Base-by-base conservation (phyloP, 768 basidiomycete genomes). In the Suillus tomentosus region DNA sequence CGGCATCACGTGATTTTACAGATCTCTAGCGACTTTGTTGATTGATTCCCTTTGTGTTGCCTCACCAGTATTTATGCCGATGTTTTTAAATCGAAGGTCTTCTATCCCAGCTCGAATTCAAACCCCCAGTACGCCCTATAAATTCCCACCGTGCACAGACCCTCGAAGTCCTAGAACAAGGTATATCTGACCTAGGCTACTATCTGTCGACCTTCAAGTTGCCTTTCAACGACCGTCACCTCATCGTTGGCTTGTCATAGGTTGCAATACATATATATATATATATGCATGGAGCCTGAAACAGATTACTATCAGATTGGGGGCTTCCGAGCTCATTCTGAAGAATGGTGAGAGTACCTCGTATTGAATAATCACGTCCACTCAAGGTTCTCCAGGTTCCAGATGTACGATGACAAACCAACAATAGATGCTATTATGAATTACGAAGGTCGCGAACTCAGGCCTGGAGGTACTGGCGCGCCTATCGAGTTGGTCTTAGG, bases 401-500 rank as follows among this genome's bases (percentile, higher is more conserved):
- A 67, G 8, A 59, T 19, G 27, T 75, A 53, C 53, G 77, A 82
- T 62, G 78, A 83, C 45, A 80, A 77, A 62, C 71, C 68, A 5
- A 61, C 79, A 40, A 71, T 76, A 0, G 61, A 69, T 7, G 71
- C 70, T 2, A 68, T 84, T 17, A 69, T 69, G 1, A 67, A 71
- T 10, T 61, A 60, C 3, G 63, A 63, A 0, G 79, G 78, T 14
- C 76, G 74, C 50, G 31, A 67, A 5, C 69, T 84, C 14, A 67
- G 76, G 39, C 66, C 74, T 0, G 63, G 67, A 2, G 74, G 72
- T 1, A 37, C 36, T n/a, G 67, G 69, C 11, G 36, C 74, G 6
- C 72, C 76, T 0, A 45, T 83, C 10, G 83, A 84, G 60, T 75
- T 84, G 11, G 67, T 82, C 36, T 71, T 85, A 40, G 84, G 84